Percentiles rank a stretch among this genome's conserved stretches.
Evolutionary conservation across 1,284 basidiomycete genomes (phyloP).

Genomic region (Somion occarium): DNA sequence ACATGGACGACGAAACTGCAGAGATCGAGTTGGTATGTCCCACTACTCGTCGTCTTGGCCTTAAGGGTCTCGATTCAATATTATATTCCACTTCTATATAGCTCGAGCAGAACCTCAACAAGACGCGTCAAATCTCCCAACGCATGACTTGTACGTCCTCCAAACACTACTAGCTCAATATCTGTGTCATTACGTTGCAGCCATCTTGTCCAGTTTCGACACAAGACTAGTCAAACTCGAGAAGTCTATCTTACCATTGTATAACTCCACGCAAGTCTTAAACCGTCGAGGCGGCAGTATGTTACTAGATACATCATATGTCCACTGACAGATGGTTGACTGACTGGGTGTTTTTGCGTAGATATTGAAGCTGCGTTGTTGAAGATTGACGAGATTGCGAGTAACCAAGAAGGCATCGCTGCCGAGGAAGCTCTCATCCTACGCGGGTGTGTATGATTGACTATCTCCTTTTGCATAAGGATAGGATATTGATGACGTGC

Average conservation of each 20-base stretch:
- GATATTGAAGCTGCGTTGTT: slow-evolving; percentile 74
- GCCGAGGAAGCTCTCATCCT: slow-evolving; percentile 74
- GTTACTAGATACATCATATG: too few species aligned
- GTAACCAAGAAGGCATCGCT: slow-evolving; percentile 69
- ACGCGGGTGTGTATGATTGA: slow-evolving; percentile 52
- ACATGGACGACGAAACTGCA: slow-evolving; percentile 73
- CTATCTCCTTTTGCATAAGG: neutral
- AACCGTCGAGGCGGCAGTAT: slow-evolving; percentile 64
- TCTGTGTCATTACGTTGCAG: slow-evolving; percentile 31
- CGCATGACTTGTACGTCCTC: slow-evolving; percentile 68
- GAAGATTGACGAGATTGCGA: slow-evolving; percentile 75
- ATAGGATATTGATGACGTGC: slow-evolving; percentile 4
- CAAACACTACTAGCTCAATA: neutral
- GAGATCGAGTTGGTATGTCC: slow-evolving; percentile 65
- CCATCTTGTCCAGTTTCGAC: slow-evolving; percentile 75
- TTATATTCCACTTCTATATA: slow-evolving; percentile 20
- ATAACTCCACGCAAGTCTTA: slow-evolving; percentile 69
- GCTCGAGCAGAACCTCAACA: slow-evolving; percentile 83
- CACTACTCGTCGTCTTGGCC: neutral
- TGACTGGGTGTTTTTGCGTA: slow-evolving; percentile 25
- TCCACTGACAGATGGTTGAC: neutral
- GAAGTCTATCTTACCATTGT: slow-evolving; percentile 74
- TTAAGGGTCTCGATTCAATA: too few species aligned
- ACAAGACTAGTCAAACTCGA: slow-evolving; percentile 72
- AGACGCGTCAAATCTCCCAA: slow-evolving; percentile 76